Percentiles rank a stretch among this genome's conserved stretches.
Conservation (phyloP, 129 eudicot species). For the Logfia minima region DNA sequence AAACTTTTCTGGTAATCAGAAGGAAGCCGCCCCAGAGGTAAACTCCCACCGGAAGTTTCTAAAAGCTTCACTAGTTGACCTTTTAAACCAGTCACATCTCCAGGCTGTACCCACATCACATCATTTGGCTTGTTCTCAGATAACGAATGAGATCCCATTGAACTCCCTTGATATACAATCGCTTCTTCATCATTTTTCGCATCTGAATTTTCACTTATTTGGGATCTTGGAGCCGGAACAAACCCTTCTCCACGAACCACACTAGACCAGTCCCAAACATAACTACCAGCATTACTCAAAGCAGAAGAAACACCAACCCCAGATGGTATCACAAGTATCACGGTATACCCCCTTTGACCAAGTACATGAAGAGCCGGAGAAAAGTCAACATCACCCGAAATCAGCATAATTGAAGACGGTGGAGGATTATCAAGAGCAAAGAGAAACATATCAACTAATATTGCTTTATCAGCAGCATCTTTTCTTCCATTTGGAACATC, state of each 20-base stretch:
- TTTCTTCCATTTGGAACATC: slow-evolving; percentile 98
- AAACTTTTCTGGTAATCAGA: slow-evolving; percentile 79
- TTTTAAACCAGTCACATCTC: slow-evolving; percentile 77
- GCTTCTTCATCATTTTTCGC: slow-evolving; percentile 74
- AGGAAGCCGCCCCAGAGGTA: slow-evolving; percentile 63
- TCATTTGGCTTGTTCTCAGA: slow-evolving; percentile 48
- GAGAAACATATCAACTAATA: slow-evolving; percentile 91
- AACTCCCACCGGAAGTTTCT: slow-evolving; percentile 60
- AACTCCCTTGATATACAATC: slow-evolving; percentile 67
- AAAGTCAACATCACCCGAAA: slow-evolving; percentile 95
- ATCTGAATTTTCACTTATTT: slow-evolving; percentile 35
- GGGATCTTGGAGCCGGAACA: slow-evolving; percentile 26
- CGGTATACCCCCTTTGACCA: slow-evolving; percentile 92
- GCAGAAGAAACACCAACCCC: slow-evolving; percentile 82
- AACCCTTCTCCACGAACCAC: slow-evolving; percentile 36
- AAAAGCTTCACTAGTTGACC: slow-evolving; percentile 76
- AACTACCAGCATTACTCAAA: slow-evolving; percentile 81
- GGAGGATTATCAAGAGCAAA: slow-evolving; percentile 96
- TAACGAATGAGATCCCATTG: slow-evolving; percentile 44
- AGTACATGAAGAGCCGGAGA: slow-evolving; percentile 91
- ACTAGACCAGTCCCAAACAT: slow-evolving; percentile 94
- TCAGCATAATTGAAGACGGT: slow-evolving; percentile 85
- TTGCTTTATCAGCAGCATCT: slow-evolving; percentile 99
- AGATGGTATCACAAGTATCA: slow-evolving; percentile 84
- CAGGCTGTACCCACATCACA: slow-evolving; percentile 76